A percentile compares a stretch with the other conserved stretches of the same genome.
Conservation (phyloP, 2,329 filamentous ascomycete genomes). For the Microcera coccophila region DNA sequence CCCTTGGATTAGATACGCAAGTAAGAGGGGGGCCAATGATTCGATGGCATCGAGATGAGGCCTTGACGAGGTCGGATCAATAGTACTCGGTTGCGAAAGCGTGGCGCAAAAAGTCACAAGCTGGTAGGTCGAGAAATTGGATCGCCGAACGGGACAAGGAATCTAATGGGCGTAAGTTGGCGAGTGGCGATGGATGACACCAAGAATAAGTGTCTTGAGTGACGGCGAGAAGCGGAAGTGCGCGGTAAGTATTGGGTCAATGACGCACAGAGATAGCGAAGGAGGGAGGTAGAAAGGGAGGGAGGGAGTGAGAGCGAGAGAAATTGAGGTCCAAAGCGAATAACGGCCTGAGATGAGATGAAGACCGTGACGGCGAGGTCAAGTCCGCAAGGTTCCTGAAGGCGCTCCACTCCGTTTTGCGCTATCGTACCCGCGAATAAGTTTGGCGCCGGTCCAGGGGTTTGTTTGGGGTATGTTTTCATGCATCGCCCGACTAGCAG, state of each 20-base stretch:
- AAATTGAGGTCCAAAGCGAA: no score
- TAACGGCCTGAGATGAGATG: no score
- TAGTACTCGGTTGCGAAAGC: not conserved
- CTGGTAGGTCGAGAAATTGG: not conserved
- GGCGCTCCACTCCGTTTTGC: not conserved
- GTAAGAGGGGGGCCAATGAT: no score
- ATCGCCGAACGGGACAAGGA: not conserved
- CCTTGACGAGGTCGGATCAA: not conserved
- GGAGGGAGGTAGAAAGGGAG: no score
- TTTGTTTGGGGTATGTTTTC: not conserved
- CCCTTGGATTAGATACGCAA: not conserved
- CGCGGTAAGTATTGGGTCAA: no score
- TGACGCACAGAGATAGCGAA: no score
- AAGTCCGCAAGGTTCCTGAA: not conserved
- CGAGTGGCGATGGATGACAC: not conserved
- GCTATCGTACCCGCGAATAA: not conserved
- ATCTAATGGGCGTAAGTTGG: not conserved
- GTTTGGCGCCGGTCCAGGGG: not conserved
- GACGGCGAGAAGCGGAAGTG: not conserved
- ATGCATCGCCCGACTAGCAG: no score
- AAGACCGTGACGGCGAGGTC: no score
- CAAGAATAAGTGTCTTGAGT: not conserved
- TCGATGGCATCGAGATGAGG: conserved; percentile 14
- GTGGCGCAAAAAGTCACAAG: conserved; percentile 2
- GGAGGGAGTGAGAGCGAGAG: no score